Base-by-base conservation (phyloP, 2,329 filamentous ascomycete genomes). In the Stromatinia cepivora region DNA sequence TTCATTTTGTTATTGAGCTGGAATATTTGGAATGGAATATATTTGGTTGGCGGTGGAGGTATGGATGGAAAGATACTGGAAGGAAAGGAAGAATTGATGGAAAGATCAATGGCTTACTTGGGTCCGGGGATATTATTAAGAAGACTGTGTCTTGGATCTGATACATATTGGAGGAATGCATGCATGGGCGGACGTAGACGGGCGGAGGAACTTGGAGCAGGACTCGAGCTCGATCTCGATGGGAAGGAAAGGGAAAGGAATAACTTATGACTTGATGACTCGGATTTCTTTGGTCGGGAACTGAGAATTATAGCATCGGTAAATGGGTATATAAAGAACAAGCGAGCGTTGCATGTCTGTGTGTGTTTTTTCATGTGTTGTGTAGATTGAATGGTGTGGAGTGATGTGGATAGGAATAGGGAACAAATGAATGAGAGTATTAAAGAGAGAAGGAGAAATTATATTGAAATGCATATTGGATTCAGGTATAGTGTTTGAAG, bases 281-380 rank as follows among this genome's bases (percentile, higher is more conserved):
- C 59, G 45, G 46, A 50, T 39, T 63, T 63, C 59, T 20, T 25
- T 50, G 59, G 59, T 63, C 46, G 28, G 46, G 34, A 63, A 63
- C 45, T 52, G 45, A 63, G 45, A 52, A 39, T 63, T 63, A 50
- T 63, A 63, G 46, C 59, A 63, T 63, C n/a, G 48, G 34, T 54
- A 34, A 34, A 34, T 15, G 48, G 20, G n/a, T 54, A 56, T n/a
- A 65, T 53, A 62, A 62, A 25, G 28, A 50, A 46, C 13, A 50
- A n/a, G 45, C 59, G 45, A 62, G 45, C 59, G 59, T 22, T 48
- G 28, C 45, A 50, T 62, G 7, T 62, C 48, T 48, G 45, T 11
- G 9, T 31, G 25, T n/a, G 4, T 36, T 34, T 3, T 15, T 20
- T 9, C 11, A 15, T 31, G 28, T 17, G 17, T 48, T 62, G 11